Evolutionary conservation across 805 yeast genomes (phyloP).

Genomic region (Alloascoidea africana): DNA sequence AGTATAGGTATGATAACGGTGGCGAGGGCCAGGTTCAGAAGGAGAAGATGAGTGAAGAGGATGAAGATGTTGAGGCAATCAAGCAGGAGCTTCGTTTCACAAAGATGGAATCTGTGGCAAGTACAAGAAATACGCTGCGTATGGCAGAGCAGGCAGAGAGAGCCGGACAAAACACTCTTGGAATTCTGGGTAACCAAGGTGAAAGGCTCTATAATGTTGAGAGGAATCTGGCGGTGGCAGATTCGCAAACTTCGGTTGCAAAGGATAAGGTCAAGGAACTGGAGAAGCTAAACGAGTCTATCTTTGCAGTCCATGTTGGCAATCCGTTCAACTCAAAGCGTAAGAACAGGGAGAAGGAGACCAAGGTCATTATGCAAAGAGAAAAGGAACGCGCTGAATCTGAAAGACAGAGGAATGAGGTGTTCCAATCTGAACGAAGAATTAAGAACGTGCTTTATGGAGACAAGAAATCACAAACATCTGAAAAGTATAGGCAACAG

Average conservation of each 20-base stretch:
- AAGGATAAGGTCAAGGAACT: constrained; percentile 72
- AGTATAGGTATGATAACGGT: constrained; percentile 21
- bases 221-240: constrained; percentile 58
- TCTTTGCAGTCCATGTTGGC: constrained; percentile 63
- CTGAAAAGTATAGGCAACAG: constrained; percentile 34
- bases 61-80: constrained; percentile 78
- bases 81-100: constrained; percentile 71
- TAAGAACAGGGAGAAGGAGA: constrained; percentile 61
- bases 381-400: constrained; percentile 45
- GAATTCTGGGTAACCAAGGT: constrained; percentile 88
- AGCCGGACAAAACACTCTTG: constrained; percentile 69
- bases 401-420: constrained; percentile 42
- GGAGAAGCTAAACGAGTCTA: constrained; percentile 62
- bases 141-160: constrained; percentile 61
- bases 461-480: constrained; percentile 23
- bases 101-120: constrained; percentile 74
- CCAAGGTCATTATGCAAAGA: constrained; percentile 42
- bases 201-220: constrained; percentile 75
- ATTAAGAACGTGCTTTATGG: constrained; percentile 37
- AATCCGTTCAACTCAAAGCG: constrained; percentile 85
- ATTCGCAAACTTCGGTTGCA: constrained; percentile 69
- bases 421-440: constrained; percentile 54
- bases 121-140: constrained; percentile 70
- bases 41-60: constrained; percentile 35
- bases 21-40: constrained; percentile 23